Conservation (phyloP, 495 filamentous ascomycete species). For the Aspergillus wentii region DNA sequence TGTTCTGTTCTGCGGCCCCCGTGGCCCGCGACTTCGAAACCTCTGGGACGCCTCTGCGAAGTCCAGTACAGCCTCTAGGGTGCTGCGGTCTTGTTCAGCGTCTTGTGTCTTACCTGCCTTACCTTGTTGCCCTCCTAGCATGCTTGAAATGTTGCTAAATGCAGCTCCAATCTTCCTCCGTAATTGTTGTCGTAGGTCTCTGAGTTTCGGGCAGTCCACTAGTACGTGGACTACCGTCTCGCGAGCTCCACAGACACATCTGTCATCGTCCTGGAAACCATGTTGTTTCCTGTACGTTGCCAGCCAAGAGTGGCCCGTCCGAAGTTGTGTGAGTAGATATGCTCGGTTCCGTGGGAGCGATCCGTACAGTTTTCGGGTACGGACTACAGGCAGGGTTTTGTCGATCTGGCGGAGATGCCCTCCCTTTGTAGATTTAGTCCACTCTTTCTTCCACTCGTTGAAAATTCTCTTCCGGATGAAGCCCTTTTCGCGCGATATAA, state of each 20-base stretch:
- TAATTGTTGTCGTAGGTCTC: neutral
- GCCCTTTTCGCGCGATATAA: conserved; percentile 7
- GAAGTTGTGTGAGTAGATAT: conserved; percentile 11
- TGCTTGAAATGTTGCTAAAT: conserved; percentile 1
- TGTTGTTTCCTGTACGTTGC: conserved; percentile 6
- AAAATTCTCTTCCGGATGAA: conserved; percentile 6
- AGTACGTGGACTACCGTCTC: conserved; percentile 6
- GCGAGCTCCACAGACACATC: conserved; percentile 9
- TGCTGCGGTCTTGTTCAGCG: neutral
- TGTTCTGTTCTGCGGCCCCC: conserved; percentile 6
- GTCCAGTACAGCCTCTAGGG: conserved; percentile 6
- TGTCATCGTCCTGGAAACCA: conserved; percentile 6
- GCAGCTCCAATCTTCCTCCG: conserved; percentile 1
- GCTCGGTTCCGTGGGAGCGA: conserved; percentile 7
- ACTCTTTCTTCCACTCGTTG: conserved; percentile 10
- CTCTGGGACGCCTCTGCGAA: conserved; percentile 11
- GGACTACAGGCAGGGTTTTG: conserved; percentile 4
- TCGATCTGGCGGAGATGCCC: conserved; percentile 11
- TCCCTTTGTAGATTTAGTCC: conserved; percentile 9
- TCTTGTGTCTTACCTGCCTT: conserved; percentile 4
- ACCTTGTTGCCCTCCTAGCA: conserved; percentile 9
- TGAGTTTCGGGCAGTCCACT: neutral
- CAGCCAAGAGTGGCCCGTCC: conserved; percentile 13
- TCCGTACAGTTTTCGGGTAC: conserved; percentile 7
- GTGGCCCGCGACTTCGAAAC: conserved; percentile 9